Conservation (phyloP, 805 yeast genomes). For the Saccharomycopsis sp. region DNA sequence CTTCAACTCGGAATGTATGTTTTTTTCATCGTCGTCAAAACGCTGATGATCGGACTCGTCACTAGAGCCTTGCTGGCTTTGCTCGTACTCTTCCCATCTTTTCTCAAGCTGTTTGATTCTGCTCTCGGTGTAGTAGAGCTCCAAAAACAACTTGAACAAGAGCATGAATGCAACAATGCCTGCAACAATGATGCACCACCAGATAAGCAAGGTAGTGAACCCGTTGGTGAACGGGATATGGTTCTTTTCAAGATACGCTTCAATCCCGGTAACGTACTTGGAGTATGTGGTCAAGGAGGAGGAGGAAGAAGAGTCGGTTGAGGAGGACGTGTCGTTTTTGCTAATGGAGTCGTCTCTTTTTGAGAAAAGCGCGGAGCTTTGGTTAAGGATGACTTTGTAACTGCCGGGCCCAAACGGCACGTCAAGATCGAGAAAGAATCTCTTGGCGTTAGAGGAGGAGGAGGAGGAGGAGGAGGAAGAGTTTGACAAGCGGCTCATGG, state of each 20-base stretch:
- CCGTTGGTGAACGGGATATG: conserved; percentile 27
- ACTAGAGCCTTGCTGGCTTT: neutral
- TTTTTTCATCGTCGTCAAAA: conserved; percentile 1
- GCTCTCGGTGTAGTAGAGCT: conserved; percentile 20
- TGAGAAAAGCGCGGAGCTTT: neutral
- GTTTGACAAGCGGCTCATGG: neutral
- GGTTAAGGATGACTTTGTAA: neutral
- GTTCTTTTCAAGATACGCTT: conserved; percentile 25
- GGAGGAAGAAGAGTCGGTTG: conserved; percentile 3
- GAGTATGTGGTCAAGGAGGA: conserved; percentile 17
- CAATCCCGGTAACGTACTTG: conserved; percentile 25
- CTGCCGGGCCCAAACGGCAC: neutral
- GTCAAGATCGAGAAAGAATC: conserved; percentile 1
- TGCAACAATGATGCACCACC: conserved; percentile 27
- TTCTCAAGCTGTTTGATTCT: conserved; percentile 9
- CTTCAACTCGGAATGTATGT: neutral
- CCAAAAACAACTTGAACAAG: conserved; percentile 24
- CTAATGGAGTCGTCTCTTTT: neutral
- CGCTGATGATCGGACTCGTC: conserved; percentile 18
- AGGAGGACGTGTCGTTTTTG: conserved; percentile 1
- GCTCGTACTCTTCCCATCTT: conserved; percentile 14
- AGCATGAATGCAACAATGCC: conserved; percentile 22
- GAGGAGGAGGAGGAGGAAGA: neutral
- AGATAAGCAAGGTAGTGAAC: conserved; percentile 26
- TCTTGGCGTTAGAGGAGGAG: conserved; percentile 3